These are phyloP conservation scores for Cinnamomum chago DNA, from an alignment of 164 flowering plant genomes.

Conservation along the genomic window DNA sequence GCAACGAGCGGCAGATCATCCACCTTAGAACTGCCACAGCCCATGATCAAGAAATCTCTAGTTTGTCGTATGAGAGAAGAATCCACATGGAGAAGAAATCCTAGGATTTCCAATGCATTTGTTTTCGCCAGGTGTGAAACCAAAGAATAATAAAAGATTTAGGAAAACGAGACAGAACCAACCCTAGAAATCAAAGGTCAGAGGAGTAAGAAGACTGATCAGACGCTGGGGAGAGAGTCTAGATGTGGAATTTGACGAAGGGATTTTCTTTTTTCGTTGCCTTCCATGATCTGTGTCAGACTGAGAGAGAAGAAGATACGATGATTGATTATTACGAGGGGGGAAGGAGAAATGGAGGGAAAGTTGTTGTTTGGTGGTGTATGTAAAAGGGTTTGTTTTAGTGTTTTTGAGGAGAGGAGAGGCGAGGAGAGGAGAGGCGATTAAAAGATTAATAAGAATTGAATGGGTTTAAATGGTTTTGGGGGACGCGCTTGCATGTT, in stretches of 20 bases:
- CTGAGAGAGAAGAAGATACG: too few species aligned
- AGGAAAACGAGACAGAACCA: too few species aligned
- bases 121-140: not conserved
- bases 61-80: too few species aligned
- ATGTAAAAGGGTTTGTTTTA: not conserved
- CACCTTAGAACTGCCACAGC: conserved; percentile 77
- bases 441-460: not conserved
- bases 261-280: too few species aligned
- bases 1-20: conserved; percentile 65
- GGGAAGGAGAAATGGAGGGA: too few species aligned
- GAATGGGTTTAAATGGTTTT: not conserved
- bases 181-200: too few species aligned
- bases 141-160: not conserved
- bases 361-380: not conserved
- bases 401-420: not conserved
- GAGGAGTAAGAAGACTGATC: too few species aligned
- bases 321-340: too few species aligned
- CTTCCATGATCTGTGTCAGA: too few species aligned
- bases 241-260: too few species aligned
- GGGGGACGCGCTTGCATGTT: not conserved
- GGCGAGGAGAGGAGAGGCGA: not conserved
- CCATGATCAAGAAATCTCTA: conserved; percentile 30
- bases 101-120: not conserved
- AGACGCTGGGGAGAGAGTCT: too few species aligned
- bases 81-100: conserved; percentile 7